Evolutionary conservation across 441 rosid species (phyloP).

Genomic region (Gossypium lobatum): DNA sequence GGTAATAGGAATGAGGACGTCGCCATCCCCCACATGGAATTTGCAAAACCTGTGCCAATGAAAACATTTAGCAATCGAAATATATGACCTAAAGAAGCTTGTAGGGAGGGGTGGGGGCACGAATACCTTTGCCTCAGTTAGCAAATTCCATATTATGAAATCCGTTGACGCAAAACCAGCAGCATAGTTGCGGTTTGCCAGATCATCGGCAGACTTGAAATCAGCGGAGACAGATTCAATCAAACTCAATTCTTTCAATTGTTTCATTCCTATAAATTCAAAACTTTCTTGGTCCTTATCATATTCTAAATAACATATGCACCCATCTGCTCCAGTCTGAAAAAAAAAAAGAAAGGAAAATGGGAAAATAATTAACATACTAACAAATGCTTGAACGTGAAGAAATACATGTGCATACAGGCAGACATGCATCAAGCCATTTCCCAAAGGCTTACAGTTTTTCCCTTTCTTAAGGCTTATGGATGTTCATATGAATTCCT

Average conservation of each 20-base stretch:
- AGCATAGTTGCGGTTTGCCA: conserved; percentile 52
- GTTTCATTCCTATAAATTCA: conserved; percentile 88
- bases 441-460: neutral
- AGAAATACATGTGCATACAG: conserved; percentile 9
- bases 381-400: conserved; percentile 1
- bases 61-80: conserved; percentile 22
- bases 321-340: conserved; percentile 97
- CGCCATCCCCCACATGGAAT: conserved; percentile 99
- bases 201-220: conserved; percentile 27
- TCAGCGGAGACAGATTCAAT: conserved; percentile 54
- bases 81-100: neutral
- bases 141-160: conserved; percentile 78
- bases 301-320: conserved; percentile 83
- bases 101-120: neutral
- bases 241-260: conserved; percentile 79
- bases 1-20: conserved; percentile 81
- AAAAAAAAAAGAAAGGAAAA: conserved; percentile 19
- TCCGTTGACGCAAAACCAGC: conserved; percentile 90
- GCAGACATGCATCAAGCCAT: neutral
- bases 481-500: conserved; percentile 7
- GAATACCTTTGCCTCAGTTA: conserved; percentile 67
- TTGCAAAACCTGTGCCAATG: conserved; percentile 66
- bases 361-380: conserved; percentile 13
- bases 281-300: conserved; percentile 44
- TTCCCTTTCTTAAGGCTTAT: neutral